Evolutionary conservation across 1,139 yeast genomes (phyloP).

Genomic region (Oligophagozyma castellii): DNA sequence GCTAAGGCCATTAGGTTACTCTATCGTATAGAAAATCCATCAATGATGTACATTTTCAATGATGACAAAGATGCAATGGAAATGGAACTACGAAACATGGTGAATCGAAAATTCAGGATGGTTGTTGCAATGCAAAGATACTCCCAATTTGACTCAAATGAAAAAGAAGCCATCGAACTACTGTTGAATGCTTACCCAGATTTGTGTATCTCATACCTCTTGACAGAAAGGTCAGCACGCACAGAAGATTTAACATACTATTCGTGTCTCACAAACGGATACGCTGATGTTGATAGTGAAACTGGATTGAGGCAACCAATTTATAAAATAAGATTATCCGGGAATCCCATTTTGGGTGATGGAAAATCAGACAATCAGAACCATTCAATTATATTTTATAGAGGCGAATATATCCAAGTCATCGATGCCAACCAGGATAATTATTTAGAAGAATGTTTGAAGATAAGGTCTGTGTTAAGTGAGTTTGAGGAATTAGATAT

Average conservation of each 20-base stretch:
- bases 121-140: constrained; percentile 63
- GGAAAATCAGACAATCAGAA: constrained; percentile 86
- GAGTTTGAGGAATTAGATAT: constrained; percentile 56
- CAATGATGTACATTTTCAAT: constrained; percentile 29
- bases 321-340: constrained; percentile 51
- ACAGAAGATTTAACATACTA: constrained; percentile 31
- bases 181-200: constrained; percentile 51
- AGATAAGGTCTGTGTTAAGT: constrained; percentile 60
- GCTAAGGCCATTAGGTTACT: constrained; percentile 53
- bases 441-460: constrained; percentile 72
- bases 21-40: constrained; percentile 49
- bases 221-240: constrained; percentile 29
- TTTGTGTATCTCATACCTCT: constrained; percentile 45
- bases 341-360: constrained; percentile 81
- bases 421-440: constrained; percentile 85
- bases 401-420: constrained; percentile 81
- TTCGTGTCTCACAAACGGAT: constrained; percentile 50
- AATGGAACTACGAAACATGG: constrained; percentile 36
- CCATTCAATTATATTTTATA: constrained; percentile 56
- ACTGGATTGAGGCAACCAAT: constrained; percentile 34
- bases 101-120: constrained; percentile 49
- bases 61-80: constrained; percentile 28
- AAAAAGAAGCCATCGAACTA: constrained; percentile 40
- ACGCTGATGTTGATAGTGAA: constrained; percentile 27
- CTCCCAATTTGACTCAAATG: constrained; percentile 36